Evolutionary conservation across 768 basidiomycete genomes (phyloP).

Genomic region (Cyathus striatus): DNA sequence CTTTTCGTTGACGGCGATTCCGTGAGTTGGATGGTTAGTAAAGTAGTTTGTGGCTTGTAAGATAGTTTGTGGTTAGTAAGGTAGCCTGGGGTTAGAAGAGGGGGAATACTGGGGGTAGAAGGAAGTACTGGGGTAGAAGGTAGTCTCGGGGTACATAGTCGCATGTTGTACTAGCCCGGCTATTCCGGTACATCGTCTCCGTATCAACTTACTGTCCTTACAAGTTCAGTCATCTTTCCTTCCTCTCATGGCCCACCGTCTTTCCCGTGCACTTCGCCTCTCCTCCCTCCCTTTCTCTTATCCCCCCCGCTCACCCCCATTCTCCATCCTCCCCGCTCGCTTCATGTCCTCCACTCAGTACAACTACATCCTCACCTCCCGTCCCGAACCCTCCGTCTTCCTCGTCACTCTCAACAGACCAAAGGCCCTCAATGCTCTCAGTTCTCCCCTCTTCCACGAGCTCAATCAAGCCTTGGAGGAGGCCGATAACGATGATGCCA

Average conservation of each 20-base stretch:
- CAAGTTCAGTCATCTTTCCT: too few species aligned
- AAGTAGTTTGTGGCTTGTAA: too few species aligned
- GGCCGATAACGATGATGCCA: constrained; percentile 62
- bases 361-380: constrained; percentile 63
- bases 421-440: constrained; percentile 86
- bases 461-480: constrained; percentile 72
- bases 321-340: constrained; percentile 17
- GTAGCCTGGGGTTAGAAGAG: background rate
- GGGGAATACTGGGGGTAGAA: too few species aligned
- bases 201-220: too few species aligned
- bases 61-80: background rate
- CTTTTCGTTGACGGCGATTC: constrained; percentile 27
- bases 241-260: constrained; percentile 14
- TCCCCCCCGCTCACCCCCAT: constrained; percentile 4
- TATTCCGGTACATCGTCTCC: too few species aligned
- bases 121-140: too few species aligned
- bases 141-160: too few species aligned
- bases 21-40: constrained; percentile 8
- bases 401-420: constrained; percentile 88
- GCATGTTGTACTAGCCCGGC: too few species aligned
- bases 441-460: constrained; percentile 72
- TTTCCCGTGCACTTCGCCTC: constrained; percentile 11
- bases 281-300: constrained; percentile 3
- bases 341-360: constrained; percentile 53
- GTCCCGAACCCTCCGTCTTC: constrained; percentile 63